A percentile compares a stretch with the other conserved stretches of the same genome.
Evolutionary conservation across 371 early-diverging fungal genomes (phyloP).

Genomic region (Dichotomocladium elegans): DNA sequence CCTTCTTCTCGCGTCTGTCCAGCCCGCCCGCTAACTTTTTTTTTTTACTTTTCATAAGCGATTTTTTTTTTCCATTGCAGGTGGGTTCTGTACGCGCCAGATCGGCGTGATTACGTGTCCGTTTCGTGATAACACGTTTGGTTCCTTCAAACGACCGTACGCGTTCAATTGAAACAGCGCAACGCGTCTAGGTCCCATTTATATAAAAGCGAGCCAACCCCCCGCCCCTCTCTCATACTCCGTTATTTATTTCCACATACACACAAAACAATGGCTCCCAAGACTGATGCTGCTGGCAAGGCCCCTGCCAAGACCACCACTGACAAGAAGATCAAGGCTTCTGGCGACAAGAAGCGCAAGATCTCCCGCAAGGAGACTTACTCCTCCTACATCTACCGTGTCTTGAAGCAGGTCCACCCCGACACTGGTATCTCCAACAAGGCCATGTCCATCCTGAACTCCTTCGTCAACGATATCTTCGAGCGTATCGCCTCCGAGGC

Average conservation of each 20-base stretch:
- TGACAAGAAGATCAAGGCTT: slow-evolving; percentile 51
- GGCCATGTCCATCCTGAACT: slow-evolving; percentile 98
- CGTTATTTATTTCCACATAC: slow-evolving; percentile 12
- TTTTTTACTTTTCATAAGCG: slow-evolving; percentile 7
- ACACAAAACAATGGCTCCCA: slow-evolving; percentile 48
- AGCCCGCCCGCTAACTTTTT: not conserved
- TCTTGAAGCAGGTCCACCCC: slow-evolving; percentile 91
- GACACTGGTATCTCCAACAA: slow-evolving; percentile 97
- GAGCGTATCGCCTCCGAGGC: slow-evolving; percentile 86
- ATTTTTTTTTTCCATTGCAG: slow-evolving; percentile 7
- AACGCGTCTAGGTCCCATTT: not conserved
- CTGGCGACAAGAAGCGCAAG: slow-evolving; percentile 56
- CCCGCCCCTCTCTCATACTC: not conserved
- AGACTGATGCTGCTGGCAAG: slow-evolving; percentile 66
- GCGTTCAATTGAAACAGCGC: slow-evolving; percentile 1
- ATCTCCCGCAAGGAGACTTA: slow-evolving; percentile 78
- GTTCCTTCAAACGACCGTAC: not conserved
- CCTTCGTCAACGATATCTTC: slow-evolving; percentile 97
- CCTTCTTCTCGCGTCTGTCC: not conserved
- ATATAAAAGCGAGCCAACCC: slow-evolving; percentile 4
- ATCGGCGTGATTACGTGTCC: slow-evolving; percentile 17
- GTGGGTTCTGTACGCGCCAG: not conserved
- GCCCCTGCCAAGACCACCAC: slow-evolving; percentile 66
- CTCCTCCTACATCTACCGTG: slow-evolving; percentile 92
- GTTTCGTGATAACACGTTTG: slow-evolving; percentile 13